phyloP scores from a whole-genome alignment of 208 protist genomes.

The Trypanosoma melophagium region DNA sequence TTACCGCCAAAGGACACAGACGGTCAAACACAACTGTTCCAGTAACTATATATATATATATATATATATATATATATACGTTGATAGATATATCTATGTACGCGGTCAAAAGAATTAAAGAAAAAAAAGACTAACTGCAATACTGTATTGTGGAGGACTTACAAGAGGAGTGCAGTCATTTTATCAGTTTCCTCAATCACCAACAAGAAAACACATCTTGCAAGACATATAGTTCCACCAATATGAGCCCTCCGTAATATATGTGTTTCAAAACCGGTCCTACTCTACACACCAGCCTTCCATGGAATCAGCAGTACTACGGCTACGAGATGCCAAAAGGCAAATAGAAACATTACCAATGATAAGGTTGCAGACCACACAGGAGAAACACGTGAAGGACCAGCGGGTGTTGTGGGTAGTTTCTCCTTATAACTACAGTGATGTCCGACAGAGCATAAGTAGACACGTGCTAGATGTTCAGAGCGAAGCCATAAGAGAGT shows the following conservation, averaged over 20 bases:
- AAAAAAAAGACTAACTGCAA: too few relatives aligned
- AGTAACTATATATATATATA: background rate
- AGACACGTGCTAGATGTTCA: constrained; percentile 42
- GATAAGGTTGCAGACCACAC: constrained; percentile 37
- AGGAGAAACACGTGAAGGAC: constrained; percentile 43
- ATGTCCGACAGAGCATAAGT: constrained; percentile 36
- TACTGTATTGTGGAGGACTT: too few relatives aligned
- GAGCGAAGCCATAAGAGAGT: constrained; percentile 50
- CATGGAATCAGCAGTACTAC: constrained; percentile 5
- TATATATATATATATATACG: background rate
- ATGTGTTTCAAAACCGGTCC: too few relatives aligned
- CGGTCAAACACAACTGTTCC: background rate
- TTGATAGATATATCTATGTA: too few relatives aligned
- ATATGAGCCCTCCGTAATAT: too few relatives aligned
- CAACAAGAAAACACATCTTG: too few relatives aligned
- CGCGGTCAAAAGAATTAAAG: too few relatives aligned
- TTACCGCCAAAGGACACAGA: too few relatives aligned
- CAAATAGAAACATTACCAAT: constrained; percentile 15
- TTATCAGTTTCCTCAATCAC: too few relatives aligned
- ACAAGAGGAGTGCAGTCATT: too few relatives aligned
- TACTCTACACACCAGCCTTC: background rate
- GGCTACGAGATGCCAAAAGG: constrained; percentile 21
- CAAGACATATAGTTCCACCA: too few relatives aligned
- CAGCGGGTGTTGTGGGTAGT: background rate
- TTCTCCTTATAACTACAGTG: constrained; percentile 24